Percentiles rank a stretch among this genome's conserved stretches.
Conservation (phyloP, 176 grass and related monocot genomes). For the Tillandsia leiboldiana region DNA sequence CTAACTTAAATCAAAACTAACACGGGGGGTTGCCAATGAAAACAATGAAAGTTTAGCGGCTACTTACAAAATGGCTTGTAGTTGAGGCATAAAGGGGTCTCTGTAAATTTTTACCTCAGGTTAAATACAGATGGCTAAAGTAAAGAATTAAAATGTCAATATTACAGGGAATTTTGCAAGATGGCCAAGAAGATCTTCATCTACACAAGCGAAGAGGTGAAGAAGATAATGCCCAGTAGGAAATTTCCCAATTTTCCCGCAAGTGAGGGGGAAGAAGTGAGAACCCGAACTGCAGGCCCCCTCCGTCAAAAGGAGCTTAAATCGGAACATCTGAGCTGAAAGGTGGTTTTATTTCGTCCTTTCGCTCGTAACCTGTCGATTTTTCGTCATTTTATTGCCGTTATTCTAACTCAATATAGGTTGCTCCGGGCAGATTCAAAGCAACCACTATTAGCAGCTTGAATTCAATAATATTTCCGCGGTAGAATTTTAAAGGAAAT, state of each 20-base stretch:
- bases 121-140: neutral
- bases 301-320: neutral
- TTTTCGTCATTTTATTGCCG: neutral
- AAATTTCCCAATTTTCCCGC: neutral
- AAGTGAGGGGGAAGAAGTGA: neutral
- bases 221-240: conserved; percentile 20
- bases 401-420: neutral
- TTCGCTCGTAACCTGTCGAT: neutral
- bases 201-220: conserved; percentile 33
- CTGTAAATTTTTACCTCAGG: neutral
- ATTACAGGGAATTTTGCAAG: conserved; percentile 36
- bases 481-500: neutral
- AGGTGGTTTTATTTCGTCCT: neutral
- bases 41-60: too few species aligned
- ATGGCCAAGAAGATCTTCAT: conserved; percentile 33
- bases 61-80: too few species aligned
- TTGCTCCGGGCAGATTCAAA: neutral
- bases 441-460: neutral
- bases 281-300: neutral
- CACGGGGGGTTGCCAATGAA: too few species aligned
- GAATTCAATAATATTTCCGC: neutral
- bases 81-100: too few species aligned
- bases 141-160: conserved; percentile 3
- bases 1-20: too few species aligned
- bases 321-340: neutral